phyloP scores from a whole-genome alignment of 306 rosid species.

The Hippophae rhamnoides region DNA sequence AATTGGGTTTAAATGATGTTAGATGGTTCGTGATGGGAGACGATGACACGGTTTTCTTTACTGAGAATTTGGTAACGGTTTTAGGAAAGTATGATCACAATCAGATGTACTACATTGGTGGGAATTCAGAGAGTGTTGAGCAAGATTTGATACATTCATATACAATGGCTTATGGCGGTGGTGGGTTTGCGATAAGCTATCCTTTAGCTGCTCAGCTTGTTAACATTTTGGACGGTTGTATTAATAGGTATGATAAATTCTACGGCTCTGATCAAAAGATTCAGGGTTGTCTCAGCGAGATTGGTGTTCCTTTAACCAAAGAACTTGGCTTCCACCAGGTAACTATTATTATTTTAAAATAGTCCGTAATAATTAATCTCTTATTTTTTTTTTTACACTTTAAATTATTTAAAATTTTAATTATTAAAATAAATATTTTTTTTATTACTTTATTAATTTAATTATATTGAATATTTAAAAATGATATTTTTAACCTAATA shows the following conservation, averaged over 20 bases:
- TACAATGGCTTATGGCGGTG: constrained; percentile 61
- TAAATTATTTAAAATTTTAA: too few species aligned
- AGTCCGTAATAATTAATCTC: too few species aligned
- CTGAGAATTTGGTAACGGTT: constrained; percentile 46
- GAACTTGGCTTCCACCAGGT: constrained; percentile 82
- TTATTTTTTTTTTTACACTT: too few species aligned
- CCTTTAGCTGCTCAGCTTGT: constrained; percentile 52
- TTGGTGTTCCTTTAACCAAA: constrained; percentile 60
- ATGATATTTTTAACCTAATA: too few species aligned
- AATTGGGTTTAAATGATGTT: constrained; percentile 37
- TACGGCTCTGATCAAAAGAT: constrained; percentile 68
- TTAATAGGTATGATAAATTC: constrained; percentile 38
- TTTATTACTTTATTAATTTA: too few species aligned
- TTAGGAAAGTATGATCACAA: constrained; percentile 60
- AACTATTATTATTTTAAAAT: neutral
- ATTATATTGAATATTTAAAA: too few species aligned
- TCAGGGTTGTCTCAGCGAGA: constrained; percentile 56
- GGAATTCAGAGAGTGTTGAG: constrained; percentile 66
- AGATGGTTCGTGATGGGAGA: constrained; percentile 92
- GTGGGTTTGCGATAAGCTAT: constrained; percentile 65
- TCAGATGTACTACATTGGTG: constrained; percentile 74
- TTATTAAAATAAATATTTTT: too few species aligned
- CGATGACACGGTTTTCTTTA: constrained; percentile 68
- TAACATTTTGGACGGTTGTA: constrained; percentile 58
- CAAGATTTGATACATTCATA: constrained; percentile 50